Percentiles rank a stretch among this genome's conserved stretches.
phyloP scores from a whole-genome alignment of 2,329 filamentous ascomycete species.

The Diatrype stigma region DNA sequence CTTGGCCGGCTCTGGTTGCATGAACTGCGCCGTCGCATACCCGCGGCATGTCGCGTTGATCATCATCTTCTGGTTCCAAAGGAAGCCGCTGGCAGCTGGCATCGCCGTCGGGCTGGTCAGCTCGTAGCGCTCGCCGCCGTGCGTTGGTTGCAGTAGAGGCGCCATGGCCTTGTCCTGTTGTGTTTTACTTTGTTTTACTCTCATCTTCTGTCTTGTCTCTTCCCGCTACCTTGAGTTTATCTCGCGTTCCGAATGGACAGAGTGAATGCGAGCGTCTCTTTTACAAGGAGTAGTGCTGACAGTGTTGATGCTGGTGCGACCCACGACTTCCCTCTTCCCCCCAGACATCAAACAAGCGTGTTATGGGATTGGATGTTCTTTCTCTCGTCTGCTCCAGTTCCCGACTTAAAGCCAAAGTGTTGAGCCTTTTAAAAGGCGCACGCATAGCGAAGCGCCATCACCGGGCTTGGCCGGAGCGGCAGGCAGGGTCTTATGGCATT shows the following conservation, averaged over 20 bases:
- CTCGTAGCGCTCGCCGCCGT: conserved; percentile 50
- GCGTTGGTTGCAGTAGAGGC: conserved; percentile 24
- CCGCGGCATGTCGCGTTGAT: conserved; percentile 55
- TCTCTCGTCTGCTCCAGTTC: background rate
- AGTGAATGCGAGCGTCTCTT: too few species aligned
- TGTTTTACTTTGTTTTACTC: background rate
- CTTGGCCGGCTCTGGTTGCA: conserved; percentile 58
- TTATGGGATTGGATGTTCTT: background rate
- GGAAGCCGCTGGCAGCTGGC: conserved; percentile 51
- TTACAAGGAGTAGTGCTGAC: too few species aligned
- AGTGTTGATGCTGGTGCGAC: too few species aligned
- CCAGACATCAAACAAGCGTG: background rate
- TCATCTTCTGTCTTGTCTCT: background rate
- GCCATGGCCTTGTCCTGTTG: background rate
- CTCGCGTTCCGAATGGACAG: too few species aligned
- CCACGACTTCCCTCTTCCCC: too few species aligned
- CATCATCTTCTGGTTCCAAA: conserved; percentile 61
- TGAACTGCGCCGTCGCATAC: conserved; percentile 55
- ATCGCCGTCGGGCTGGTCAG: conserved; percentile 51
- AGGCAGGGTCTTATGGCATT: background rate
- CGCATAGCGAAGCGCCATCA: background rate
- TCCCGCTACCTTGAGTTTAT: too few species aligned
- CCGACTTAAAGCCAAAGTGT: background rate
- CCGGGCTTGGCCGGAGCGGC: background rate
- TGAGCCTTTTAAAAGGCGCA: background rate